Evolutionary conservation across 2,329 filamentous ascomycete genomes (phyloP).

Genomic region (Cadophora gregata): DNA sequence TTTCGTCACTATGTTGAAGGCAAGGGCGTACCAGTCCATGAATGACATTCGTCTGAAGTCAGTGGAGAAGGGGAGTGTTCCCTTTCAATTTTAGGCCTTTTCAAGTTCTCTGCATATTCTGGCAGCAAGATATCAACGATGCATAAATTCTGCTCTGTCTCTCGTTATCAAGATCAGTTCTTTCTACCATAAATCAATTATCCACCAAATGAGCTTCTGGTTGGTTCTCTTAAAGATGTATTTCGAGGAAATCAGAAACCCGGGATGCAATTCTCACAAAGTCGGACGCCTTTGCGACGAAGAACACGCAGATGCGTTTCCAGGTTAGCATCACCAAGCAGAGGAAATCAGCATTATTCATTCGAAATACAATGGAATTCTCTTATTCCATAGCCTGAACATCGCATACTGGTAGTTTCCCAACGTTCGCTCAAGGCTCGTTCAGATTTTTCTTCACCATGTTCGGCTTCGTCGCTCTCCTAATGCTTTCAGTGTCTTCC

Average conservation of each 20-base stretch:
- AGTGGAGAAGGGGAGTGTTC: too few species aligned
- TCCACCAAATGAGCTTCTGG: too few species aligned
- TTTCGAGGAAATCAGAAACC: background rate
- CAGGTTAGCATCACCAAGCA: background rate
- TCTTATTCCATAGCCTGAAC: background rate
- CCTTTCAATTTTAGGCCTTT: too few species aligned
- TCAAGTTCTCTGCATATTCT: too few species aligned
- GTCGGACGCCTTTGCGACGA: constrained; percentile 12
- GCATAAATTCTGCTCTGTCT: background rate
- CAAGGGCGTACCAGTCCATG: background rate
- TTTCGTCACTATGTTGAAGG: background rate
- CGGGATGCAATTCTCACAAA: constrained; percentile 14
- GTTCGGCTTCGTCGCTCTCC: constrained; percentile 44
- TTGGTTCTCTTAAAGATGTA: constrained; percentile 15
- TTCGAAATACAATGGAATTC: constrained; percentile 27
- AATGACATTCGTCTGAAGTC: too few species aligned
- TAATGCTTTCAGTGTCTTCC: constrained; percentile 47
- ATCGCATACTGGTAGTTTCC: background rate
- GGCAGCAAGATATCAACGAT: background rate
- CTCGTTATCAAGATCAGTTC: background rate
- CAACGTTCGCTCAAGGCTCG: constrained; percentile 24
- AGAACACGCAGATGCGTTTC: background rate
- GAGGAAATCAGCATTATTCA: background rate
- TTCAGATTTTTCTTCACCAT: constrained; percentile 33
- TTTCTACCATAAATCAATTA: too few species aligned